Evolutionary conservation across 306 rosid species (phyloP).

Genomic region (Aeschynomene evenia): DNA sequence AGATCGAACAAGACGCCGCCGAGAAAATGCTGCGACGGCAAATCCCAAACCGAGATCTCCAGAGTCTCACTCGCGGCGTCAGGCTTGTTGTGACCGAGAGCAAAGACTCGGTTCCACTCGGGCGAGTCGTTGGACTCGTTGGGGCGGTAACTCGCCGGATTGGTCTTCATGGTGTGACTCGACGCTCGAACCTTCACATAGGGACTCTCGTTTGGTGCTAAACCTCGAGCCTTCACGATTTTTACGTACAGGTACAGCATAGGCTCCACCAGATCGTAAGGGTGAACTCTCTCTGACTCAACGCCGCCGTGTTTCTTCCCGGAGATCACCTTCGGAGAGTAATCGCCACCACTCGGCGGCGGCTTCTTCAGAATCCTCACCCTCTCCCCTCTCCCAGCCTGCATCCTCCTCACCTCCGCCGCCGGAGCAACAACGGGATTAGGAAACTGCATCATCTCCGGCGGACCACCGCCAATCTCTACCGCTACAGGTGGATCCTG

Average conservation of each 20-base stretch:
- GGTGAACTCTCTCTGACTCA: conserved; percentile 62
- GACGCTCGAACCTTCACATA: conserved; percentile 60
- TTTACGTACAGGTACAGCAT: conserved; percentile 78
- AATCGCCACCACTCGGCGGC: conserved; percentile 39
- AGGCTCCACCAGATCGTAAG: conserved; percentile 80
- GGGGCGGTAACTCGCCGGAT: conserved; percentile 51
- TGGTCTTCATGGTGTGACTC: conserved; percentile 44
- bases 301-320: conserved; percentile 29
- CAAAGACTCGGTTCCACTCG: conserved; percentile 80
- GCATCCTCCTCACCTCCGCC: conserved; percentile 71
- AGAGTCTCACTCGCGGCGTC: conserved; percentile 54
- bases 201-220: conserved; percentile 52
- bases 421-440: neutral
- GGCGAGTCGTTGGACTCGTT: conserved; percentile 71
- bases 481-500: conserved; percentile 41
- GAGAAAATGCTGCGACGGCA: conserved; percentile 55
- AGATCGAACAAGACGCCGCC: conserved; percentile 77
- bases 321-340: conserved; percentile 60
- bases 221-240: conserved; percentile 74
- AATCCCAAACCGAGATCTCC: conserved; percentile 76
- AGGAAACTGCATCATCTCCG: conserved; percentile 39
- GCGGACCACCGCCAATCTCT: conserved; percentile 39
- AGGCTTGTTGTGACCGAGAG: conserved; percentile 47
- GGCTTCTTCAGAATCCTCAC: conserved; percentile 60
- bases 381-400: conserved; percentile 55